A percentile compares a stretch with the other conserved stretches of the same genome.
These are phyloP conservation scores for Jimgerdemannia lactiflua DNA, from an alignment of 192 early-diverging fungal species.

Conservation along the genomic window DNA sequence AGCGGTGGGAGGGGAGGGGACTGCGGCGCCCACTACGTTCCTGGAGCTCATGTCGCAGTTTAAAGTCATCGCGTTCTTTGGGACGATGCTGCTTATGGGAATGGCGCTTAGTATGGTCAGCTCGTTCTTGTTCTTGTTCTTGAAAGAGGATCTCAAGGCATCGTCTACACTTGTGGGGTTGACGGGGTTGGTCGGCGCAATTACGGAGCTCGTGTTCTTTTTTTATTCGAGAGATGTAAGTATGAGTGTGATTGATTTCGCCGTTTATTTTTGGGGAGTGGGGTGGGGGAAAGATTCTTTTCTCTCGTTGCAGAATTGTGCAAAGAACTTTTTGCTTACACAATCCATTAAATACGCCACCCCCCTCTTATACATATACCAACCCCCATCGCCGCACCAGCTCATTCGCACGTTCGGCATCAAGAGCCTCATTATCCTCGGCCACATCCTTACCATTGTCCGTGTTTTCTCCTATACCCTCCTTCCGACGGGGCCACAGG, in stretches of 20 bases:
- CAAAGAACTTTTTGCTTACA: not conserved
- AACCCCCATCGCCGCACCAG: constrained; percentile 12
- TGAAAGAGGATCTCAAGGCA: constrained; percentile 39
- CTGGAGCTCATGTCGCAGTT: constrained; percentile 27
- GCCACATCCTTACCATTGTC: constrained; percentile 42
- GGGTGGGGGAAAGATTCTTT: not conserved
- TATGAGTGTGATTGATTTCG: not conserved
- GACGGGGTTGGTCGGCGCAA: constrained; percentile 37
- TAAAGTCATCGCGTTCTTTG: constrained; percentile 30
- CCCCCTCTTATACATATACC: not conserved
- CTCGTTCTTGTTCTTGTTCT: constrained; percentile 39
- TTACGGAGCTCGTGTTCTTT: constrained; percentile 39
- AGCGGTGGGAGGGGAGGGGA: not conserved
- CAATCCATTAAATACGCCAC: not conserved
- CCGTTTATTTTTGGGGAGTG: not conserved
- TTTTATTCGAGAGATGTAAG: constrained; percentile 45
- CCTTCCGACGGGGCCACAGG: constrained; percentile 23
- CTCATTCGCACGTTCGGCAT: constrained; percentile 41
- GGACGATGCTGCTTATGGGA: constrained; percentile 47
- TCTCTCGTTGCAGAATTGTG: not conserved
- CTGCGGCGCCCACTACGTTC: constrained; percentile 22
- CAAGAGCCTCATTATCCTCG: constrained; percentile 33
- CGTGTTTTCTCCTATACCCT: constrained; percentile 36
- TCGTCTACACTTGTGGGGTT: constrained; percentile 36
- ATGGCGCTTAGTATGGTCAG: constrained; percentile 37